Conservation (phyloP, 331 rosid genomes). For the Stylosanthes scabra region DNA sequence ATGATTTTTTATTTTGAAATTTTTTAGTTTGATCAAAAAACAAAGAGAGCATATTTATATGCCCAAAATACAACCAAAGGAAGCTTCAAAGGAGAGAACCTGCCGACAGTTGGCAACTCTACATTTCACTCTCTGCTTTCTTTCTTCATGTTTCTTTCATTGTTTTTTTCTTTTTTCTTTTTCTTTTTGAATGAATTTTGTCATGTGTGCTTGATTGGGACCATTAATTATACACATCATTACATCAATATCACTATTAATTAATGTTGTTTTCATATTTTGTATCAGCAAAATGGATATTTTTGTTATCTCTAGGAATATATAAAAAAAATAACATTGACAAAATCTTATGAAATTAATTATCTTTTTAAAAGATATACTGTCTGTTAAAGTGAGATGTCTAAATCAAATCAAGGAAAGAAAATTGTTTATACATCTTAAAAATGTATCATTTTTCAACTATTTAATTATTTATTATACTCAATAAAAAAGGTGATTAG, state of each 20-base stretch:
- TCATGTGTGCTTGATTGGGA: slow-evolving; percentile 27
- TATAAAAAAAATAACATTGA: not conserved
- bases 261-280: slow-evolving; percentile 1
- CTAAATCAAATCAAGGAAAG: no score
- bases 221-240: not conserved
- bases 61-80: slow-evolving; percentile 39
- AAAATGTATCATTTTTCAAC: no score
- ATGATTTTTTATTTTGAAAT: not conserved
- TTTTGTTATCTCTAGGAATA: not conserved
- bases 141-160: no score
- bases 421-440: no score
- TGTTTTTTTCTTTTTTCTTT: not conserved
- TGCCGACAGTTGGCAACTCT: slow-evolving; percentile 50
- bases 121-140: not conserved
- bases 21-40: slow-evolving; percentile 23
- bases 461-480: no score
- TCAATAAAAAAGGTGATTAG: no score
- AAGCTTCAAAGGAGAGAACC: not conserved
- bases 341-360: no score
- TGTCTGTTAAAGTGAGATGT: no score
- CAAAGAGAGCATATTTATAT: slow-evolving; percentile 35
- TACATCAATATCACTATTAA: not conserved
- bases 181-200: not conserved
- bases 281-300: not conserved
- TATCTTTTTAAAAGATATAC: no score